Evolutionary conservation across 768 basidiomycete species (phyloP), one percentile per base, ranked within the genome.

Genomic region (Russula sp.): DNA sequence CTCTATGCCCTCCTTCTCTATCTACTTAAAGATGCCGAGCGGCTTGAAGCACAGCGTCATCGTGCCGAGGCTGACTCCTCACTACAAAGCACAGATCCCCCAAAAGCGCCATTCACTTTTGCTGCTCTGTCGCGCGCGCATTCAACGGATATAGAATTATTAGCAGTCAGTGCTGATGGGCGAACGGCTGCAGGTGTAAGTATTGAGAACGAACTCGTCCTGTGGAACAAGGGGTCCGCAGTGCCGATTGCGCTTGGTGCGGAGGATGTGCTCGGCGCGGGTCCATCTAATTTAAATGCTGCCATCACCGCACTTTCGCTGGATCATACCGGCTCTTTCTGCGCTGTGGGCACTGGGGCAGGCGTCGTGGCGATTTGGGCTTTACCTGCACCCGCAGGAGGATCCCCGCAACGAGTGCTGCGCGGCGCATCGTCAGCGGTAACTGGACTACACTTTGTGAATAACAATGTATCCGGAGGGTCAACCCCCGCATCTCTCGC

Each of bases 21-120:
- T 71, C 79, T 99, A 2, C 77, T 98, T 64, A 96, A 95, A 76
- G 88, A 96, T 67, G 85, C 92, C 0, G 94, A 99, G 62, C 82
- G 94, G 0, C 80, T 97, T 40, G 94, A 94, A 69, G 89, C 91
- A 3, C 92, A 94, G 69, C 80, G 87, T 45, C 80, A 88, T 70
- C 80, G 83, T 37, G 76, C 77, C 1, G 83, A 82, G 40, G 70
- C 77, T 0, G 79, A 80, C 63, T 67, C 72, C 9, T 72, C 75
- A 49, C 65, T 8, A 65, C 71, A 18, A 72, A 76, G 57, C 49
- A 66, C 57, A 54, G 66, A 34, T 59, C 75, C 3, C 71, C 84
- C 13, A 76, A 81, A 57, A 76, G 73, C 31, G 71, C 77, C 14
- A 71, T 40, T 88, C 2, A 73, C 78, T 18, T 90, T 92, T 68